These are phyloP conservation scores for Fusarium mundagurra DNA, from an alignment of 2,329 filamentous ascomycete species.

Conservation along the genomic window DNA sequence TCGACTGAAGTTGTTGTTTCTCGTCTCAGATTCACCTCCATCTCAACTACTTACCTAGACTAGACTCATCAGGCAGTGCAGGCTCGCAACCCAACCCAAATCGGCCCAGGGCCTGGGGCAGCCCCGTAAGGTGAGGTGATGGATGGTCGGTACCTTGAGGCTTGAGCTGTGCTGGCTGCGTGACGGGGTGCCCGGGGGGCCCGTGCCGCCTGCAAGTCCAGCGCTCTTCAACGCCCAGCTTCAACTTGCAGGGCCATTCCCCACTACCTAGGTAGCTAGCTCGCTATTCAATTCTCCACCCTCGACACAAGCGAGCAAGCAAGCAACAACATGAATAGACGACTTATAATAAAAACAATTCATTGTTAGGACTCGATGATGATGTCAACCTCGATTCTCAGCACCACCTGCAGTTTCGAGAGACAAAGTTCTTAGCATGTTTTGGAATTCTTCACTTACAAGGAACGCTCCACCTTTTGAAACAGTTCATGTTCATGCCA, in stretches of 20 bases:
- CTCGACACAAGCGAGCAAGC: not conserved
- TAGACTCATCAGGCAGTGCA: not conserved
- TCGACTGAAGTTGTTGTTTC: slow-evolving; percentile 32
- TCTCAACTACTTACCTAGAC: not conserved
- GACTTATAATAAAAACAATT: not conserved
- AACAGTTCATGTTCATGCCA: slow-evolving; percentile 36
- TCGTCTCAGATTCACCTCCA: slow-evolving; percentile 1
- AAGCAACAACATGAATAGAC: slow-evolving; percentile 10
- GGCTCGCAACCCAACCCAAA: slow-evolving; percentile 27
- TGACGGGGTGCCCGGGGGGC: slow-evolving; percentile 14
- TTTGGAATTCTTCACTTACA: not conserved
- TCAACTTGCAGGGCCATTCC: slow-evolving; percentile 26
- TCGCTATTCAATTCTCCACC: slow-evolving; percentile 15
- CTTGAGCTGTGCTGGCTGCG: not conserved
- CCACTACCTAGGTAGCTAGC: too few species aligned
- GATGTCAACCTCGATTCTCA: not conserved
- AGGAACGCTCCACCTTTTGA: slow-evolving; percentile 15
- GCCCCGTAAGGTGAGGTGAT: slow-evolving; percentile 11
- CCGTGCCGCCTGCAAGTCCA: slow-evolving; percentile 31
- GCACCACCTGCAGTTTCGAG: not conserved
- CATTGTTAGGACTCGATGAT: slow-evolving; percentile 7
- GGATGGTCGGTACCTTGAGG: not conserved
- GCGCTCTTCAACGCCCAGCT: slow-evolving; percentile 31
- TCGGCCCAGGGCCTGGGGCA: not conserved
- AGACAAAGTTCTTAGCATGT: not conserved